Evolutionary conservation across 495 filamentous ascomycete genomes (phyloP).

Genomic region (Penicillium riverlandense): DNA sequence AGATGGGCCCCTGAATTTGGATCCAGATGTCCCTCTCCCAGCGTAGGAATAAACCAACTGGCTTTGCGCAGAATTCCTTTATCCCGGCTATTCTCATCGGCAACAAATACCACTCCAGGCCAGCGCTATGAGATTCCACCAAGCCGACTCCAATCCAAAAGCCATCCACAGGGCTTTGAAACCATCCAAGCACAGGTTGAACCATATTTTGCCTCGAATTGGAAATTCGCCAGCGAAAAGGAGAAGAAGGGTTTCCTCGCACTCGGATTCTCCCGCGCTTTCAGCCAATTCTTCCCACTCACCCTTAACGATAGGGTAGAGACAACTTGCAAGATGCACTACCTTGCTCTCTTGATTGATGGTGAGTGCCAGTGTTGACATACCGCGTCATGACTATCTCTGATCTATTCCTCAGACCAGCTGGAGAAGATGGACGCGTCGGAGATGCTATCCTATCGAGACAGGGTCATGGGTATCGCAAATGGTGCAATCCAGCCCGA

Average conservation of each 20-base stretch:
- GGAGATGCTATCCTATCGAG: constrained; percentile 13
- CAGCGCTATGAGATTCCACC: not conserved
- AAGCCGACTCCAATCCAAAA: constrained; percentile 8
- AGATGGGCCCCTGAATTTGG: no score
- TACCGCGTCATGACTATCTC: not conserved
- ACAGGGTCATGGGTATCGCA: constrained; percentile 9
- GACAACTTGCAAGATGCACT: constrained; percentile 11
- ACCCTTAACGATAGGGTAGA: constrained; percentile 11
- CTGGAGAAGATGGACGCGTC: constrained; percentile 15
- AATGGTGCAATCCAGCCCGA: constrained; percentile 2
- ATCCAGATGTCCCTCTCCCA: no score
- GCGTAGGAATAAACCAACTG: no score
- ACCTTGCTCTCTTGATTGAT: constrained; percentile 12
- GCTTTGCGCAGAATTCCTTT: not conserved
- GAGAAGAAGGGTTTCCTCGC: constrained; percentile 10
- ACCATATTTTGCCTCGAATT: constrained; percentile 10
- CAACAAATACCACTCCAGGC: not conserved
- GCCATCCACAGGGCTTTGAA: constrained; percentile 11
- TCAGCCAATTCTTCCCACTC: constrained; percentile 13
- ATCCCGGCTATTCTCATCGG: constrained; percentile 1
- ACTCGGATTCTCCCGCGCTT: constrained; percentile 14
- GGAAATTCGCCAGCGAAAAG: constrained; percentile 10
- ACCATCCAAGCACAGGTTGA: constrained; percentile 11
- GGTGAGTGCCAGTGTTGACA: not conserved
- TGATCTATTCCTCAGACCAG: constrained; percentile 9